A percentile compares a stretch with the other conserved stretches of the same genome.
These are phyloP conservation scores for Waltergamsia citrina DNA, from an alignment of 2,329 filamentous ascomycete species.

Conservation along the genomic window DNA sequence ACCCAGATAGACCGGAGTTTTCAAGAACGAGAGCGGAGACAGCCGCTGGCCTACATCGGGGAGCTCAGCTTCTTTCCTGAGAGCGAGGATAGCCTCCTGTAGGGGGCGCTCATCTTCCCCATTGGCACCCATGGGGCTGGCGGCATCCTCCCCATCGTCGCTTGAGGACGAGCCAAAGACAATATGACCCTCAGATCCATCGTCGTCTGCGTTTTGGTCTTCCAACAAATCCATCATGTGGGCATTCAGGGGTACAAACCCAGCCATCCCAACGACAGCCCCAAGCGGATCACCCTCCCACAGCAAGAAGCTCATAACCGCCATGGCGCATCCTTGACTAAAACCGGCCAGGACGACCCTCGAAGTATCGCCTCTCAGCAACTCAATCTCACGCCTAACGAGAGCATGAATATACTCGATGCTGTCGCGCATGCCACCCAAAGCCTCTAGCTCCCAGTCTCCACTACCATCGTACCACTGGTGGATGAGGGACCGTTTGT, in stretches of 20 bases:
- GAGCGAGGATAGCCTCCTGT: slow-evolving; percentile 12
- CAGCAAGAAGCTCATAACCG: slow-evolving; percentile 28
- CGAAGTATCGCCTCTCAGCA: slow-evolving; percentile 19
- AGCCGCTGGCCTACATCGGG: not conserved
- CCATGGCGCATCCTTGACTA: slow-evolving; percentile 44
- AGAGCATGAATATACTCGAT: slow-evolving; percentile 26
- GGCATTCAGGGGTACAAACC: slow-evolving; percentile 31
- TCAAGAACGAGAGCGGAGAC: slow-evolving; percentile 8
- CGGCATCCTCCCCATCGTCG: slow-evolving; percentile 1
- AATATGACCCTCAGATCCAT: not conserved
- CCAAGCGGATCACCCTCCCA: slow-evolving; percentile 30
- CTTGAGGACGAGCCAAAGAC: slow-evolving; percentile 1
- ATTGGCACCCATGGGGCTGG: not conserved
- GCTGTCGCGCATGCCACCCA: slow-evolving; percentile 29
- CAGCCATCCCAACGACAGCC: slow-evolving; percentile 31
- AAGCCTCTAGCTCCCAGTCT: slow-evolving; percentile 20
- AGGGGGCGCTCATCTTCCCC: slow-evolving; percentile 7
- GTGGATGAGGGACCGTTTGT: slow-evolving; percentile 19
- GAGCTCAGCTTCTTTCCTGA: slow-evolving; percentile 17
- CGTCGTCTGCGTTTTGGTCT: not conserved
- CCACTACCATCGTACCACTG: slow-evolving; percentile 26
- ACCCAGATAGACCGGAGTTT: slow-evolving; percentile 32
- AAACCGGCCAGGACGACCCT: slow-evolving; percentile 38
- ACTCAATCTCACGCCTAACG: slow-evolving; percentile 22
- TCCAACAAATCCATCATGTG: slow-evolving; percentile 14